Evolutionary conservation across 176 grass and related monocot genomes (phyloP), one percentile per base, ranked within the genome.

Genomic region (Juncus effusus): DNA sequence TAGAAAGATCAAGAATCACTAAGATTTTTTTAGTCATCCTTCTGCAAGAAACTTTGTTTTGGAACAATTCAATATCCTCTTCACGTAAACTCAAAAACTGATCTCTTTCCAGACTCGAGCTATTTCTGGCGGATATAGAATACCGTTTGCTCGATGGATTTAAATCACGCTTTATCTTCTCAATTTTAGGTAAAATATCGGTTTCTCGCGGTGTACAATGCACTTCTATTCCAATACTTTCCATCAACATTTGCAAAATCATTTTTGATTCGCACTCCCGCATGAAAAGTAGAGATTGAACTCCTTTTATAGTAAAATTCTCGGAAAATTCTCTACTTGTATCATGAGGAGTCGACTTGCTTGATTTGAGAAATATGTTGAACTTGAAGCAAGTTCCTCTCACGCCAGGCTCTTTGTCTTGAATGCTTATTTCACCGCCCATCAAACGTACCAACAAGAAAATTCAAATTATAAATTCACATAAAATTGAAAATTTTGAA

Each of bases 371-470:
- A 15, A 81, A 61, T 36, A 91, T 75, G 62, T 91, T 96, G 70
- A 96, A 96, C 13, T 68, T 77, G 16, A 96, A 88, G 58, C 92
- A 91, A 38, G 82, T 83, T 54, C 92, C 92, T 3, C 19, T 70
- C 65, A 88, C 84, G 52, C 76, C 74, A 6, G 63, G 74, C 11
- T 80, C 76, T 42, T 86, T 88, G 13, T 96, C 87, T 59, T 79
- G 69, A 38, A 96, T 96, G 50, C 63, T 81, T 6, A 96, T 96
- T 54, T 96, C 87, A 10, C 92, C 92, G 14, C 92, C 87, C 92
- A 91, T 88, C 35, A 96, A 16, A 53, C 87, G 84, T 54, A 96
- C 92, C 92, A 91, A 38, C 4, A 53, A 60, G 54, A 38, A 40
- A 16, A 13, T 15, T 7, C 40, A 10, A 38, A 12, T 28, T 35